These are phyloP conservation scores for Xylariales sp. DNA, from an alignment of 2,329 filamentous ascomycete species.

Conservation along the genomic window DNA sequence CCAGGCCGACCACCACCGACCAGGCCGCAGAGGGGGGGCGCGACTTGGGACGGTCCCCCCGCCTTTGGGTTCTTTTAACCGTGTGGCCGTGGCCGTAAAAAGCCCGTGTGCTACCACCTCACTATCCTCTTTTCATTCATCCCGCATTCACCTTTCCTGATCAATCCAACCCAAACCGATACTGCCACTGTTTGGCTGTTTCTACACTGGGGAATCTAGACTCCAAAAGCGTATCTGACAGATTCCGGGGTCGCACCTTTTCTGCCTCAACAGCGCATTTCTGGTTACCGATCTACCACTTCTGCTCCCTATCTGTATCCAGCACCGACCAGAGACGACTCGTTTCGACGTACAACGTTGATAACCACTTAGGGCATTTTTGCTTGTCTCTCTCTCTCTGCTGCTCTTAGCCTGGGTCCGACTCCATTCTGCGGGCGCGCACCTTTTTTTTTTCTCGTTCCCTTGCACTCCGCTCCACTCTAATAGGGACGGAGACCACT, in stretches of 20 bases:
- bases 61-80: slow-evolving; percentile 29
- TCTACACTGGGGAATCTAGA: slow-evolving; percentile 32
- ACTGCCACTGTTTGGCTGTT: slow-evolving; percentile 33
- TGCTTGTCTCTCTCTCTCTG: slow-evolving; percentile 4
- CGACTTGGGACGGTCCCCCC: slow-evolving; percentile 8
- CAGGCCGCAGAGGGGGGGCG: background rate
- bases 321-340: background rate
- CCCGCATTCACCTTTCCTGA: slow-evolving; percentile 43
- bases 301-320: background rate
- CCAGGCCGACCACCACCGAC: background rate
- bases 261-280: too few relatives aligned
- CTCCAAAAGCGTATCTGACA: slow-evolving; percentile 24
- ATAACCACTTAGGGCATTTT: slow-evolving; percentile 3
- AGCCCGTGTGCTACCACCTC: slow-evolving; percentile 43
- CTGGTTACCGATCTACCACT: too few relatives aligned
- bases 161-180: slow-evolving; percentile 35
- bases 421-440: too few relatives aligned
- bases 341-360: background rate
- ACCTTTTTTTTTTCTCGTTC: too few relatives aligned
- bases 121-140: slow-evolving; percentile 47
- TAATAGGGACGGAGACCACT: too few relatives aligned
- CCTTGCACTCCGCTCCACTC: too few relatives aligned
- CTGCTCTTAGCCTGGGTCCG: too few relatives aligned
- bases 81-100: slow-evolving; percentile 34
- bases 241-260: slow-evolving; percentile 12